These are phyloP conservation scores for Plasmodium falciparum DNA, from an alignment of 169 alveolate species.

Conservation along the genomic window DNA sequence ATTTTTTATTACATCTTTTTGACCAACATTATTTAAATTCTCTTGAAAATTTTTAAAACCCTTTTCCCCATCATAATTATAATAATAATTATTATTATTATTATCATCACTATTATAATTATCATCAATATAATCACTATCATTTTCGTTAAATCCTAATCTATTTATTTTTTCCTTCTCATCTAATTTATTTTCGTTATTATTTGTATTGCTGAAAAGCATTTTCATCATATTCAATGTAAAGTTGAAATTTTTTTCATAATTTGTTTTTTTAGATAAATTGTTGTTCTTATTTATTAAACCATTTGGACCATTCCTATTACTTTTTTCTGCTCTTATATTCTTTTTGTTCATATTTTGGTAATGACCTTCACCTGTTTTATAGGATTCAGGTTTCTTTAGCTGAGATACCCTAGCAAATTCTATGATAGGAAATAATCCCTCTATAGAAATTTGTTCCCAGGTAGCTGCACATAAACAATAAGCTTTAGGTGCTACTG, in stretches of 20 bases:
- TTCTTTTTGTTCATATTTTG: not conserved
- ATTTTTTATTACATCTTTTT: not conserved
- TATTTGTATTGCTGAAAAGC: constrained; percentile 31
- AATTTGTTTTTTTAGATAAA: constrained; percentile 9
- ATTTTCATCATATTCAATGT: constrained; percentile 23
- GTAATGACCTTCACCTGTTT: not conserved
- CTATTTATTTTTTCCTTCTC: not conserved
- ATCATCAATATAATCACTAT: constrained; percentile 35
- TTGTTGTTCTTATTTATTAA: not conserved
- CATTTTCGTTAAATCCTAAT: constrained; percentile 14
- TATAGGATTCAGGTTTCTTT: constrained; percentile 7
- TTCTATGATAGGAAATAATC: constrained; percentile 82
- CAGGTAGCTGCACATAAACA: constrained; percentile 90
- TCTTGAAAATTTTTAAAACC: not conserved
- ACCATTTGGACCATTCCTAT: not conserved
- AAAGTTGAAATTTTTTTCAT: constrained; percentile 44
- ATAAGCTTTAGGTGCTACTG: constrained; percentile 81
- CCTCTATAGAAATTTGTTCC: constrained; percentile 89
- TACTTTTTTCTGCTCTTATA: not conserved
- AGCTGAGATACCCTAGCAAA: constrained; percentile 68
- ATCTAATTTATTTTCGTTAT: constrained; percentile 1
- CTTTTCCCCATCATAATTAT: not conserved
- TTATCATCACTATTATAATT: not conserved
- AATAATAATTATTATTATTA: not conserved
- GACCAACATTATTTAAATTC: not conserved